Base-by-base conservation (phyloP, 1,139 yeast genomes). In the Kodamaea plutei region DNA sequence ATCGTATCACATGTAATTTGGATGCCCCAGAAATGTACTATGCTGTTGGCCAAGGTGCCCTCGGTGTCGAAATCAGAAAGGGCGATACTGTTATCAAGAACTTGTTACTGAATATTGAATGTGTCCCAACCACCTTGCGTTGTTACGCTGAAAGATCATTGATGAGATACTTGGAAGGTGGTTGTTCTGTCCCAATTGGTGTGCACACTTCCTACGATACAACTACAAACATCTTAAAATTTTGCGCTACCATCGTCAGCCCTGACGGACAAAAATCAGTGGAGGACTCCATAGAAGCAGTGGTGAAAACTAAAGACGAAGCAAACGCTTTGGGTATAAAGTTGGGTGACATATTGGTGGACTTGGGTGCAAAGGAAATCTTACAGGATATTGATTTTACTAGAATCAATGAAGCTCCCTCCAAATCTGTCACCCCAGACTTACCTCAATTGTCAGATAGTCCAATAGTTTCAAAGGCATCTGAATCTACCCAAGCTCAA, bases 31-130 rank as follows among this genome's bases (percentile, higher is more conserved):
- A 82, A 37, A 85, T 91, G 95, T 84, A 80, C 54, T 85, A 91
- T 53, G 96, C 98, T 0, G 96, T 91, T 24, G 98, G 98, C 11
- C 98, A 91, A 64, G 98, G 98, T 41, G 97, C 97, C 0, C 64
- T 91, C 32, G 98, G 97, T 13, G 67, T 91, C 23, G 98, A 91
- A 59, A 84, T 89, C 43, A 74, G 93, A 48, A 72, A 73, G 36
- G 75, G 71, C 34, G 96, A 93, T 54, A 54, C 58, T 6, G 58
- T 64, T 31, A 72, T 83, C 53, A 64, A 66, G 45, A 58, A 71
- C 32, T 66, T 89, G 19, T 71, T 94, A 43, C 56, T 66, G 14
- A 65, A 72, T 32, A 76, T 91, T 40, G 82, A 80, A 47, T 82
- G 88, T 53, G 59, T 65, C 30, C 72, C 77, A 8, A 73, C 94